These are phyloP conservation scores for Melampsora americana DNA, from an alignment of 1,284 basidiomycete genomes.

Conservation along the genomic window DNA sequence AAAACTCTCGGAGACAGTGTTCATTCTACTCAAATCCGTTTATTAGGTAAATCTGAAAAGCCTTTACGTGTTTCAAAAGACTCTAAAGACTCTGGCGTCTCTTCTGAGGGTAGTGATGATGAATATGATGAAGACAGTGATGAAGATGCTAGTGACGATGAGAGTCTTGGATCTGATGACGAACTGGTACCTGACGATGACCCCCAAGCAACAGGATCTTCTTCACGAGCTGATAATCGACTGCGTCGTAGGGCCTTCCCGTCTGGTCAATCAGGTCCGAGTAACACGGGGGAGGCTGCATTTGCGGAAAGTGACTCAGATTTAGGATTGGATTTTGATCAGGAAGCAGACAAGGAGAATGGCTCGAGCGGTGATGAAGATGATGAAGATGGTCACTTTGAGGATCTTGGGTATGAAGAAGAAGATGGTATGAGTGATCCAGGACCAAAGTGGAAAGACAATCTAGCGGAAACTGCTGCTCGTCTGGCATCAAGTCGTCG, in stretches of 20 bases:
- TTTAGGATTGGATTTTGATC: conserved; percentile 47
- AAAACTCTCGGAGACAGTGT: conserved; percentile 80
- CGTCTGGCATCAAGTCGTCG: conserved; percentile 50
- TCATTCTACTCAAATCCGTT: conserved; percentile 73
- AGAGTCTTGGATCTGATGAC: conserved; percentile 48
- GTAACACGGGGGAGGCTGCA: conserved; percentile 47
- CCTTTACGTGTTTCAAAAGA: conserved; percentile 57
- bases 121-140: conserved; percentile 48
- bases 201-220: conserved; percentile 20
- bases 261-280: conserved; percentile 28
- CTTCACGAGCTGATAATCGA: conserved; percentile 40
- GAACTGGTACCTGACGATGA: conserved; percentile 45
- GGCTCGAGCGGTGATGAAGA: conserved; percentile 34
- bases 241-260: conserved; percentile 14
- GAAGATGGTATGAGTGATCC: conserved; percentile 47
- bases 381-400: conserved; percentile 51
- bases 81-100: conserved; percentile 45
- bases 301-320: conserved; percentile 54
- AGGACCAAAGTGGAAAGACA: conserved; percentile 72
- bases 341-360: conserved; percentile 20
- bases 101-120: conserved; percentile 41
- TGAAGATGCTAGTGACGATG: conserved; percentile 50
- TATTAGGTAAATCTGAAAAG: conserved; percentile 75
- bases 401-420: conserved; percentile 25
- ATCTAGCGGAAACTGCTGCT: conserved; percentile 64